Evolutionary conservation across 2,329 filamentous ascomycete genomes (phyloP), one percentile per base, ranked within the genome.

Genomic region (Xylariaceae sp.): DNA sequence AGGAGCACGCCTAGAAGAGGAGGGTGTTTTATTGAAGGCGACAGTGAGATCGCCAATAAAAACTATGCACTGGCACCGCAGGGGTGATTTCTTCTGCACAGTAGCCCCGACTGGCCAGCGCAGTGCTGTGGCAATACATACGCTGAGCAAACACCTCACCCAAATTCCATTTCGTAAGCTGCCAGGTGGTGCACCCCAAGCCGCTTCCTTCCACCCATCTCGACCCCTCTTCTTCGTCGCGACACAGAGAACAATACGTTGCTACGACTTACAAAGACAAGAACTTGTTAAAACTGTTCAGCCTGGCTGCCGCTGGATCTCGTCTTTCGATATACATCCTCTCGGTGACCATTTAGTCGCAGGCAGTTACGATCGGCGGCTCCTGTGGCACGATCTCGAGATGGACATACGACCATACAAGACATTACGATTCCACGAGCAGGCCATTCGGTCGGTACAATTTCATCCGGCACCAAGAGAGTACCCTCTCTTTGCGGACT

Each of bases 311-410:
- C 84, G 91, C 49, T 80, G 91, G 89, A 96, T 98, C 57, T 94
- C 88, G 2, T 88, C 84, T 14, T 92, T 98, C 58, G 91, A 95
- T 59, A 80, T 98, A 36, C 94, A 98, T 67, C 85, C 91, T 1
- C 87, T 87, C 16, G 93, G 93, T 37, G 91, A 95, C 69, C 96
- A 98, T 63, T 69, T 98, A 44, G 88, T 97, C 48, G 88, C 96
- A 10, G 90, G 91, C 36, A 93, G 90, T 1, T 98, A 97, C 69
- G 93, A 98, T 70, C 84, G 91, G 55, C 83, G 92, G 37, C 76
- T 98, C 3, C 76, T 98, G 23, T 98, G 93, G 93, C 93, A 97
- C 70, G 93, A 98, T 69, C 77, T 97, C 43, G 93, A 98, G 56
- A 80, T 98, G 27, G 93, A 88, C 1, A 84, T 80, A 52, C 82